These are phyloP conservation scores for Fusarium foetens DNA, from an alignment of 2,329 filamentous ascomycete genomes.

Conservation along the genomic window DNA sequence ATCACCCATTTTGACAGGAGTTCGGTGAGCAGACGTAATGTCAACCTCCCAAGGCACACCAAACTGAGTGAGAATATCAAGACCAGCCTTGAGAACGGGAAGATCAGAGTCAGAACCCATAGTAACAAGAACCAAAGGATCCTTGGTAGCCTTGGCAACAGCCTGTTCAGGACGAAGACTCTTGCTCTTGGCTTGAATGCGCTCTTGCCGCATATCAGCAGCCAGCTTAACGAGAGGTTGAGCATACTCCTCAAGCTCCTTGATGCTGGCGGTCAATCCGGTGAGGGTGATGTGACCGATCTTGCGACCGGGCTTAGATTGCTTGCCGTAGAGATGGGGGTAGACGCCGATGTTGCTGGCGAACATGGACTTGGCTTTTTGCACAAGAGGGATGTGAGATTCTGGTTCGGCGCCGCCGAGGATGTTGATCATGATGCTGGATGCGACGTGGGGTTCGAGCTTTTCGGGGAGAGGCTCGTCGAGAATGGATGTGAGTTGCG, in stretches of 20 bases:
- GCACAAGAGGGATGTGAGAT: slow-evolving; percentile 67
- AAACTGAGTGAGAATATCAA: slow-evolving; percentile 75
- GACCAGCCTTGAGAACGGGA: slow-evolving; percentile 70
- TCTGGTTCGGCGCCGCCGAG: slow-evolving; percentile 74
- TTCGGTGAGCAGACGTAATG: slow-evolving; percentile 85
- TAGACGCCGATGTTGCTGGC: slow-evolving; percentile 60
- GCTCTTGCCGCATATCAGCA: slow-evolving; percentile 67
- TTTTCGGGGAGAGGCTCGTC: slow-evolving; percentile 66
- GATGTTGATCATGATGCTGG: slow-evolving; percentile 83
- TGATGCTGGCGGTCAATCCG: slow-evolving; percentile 72
- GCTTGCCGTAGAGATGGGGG: slow-evolving; percentile 93
- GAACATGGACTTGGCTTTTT: slow-evolving; percentile 57
- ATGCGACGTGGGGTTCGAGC: slow-evolving; percentile 68
- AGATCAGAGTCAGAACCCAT: slow-evolving; percentile 88
- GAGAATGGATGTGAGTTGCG: slow-evolving; percentile 87
- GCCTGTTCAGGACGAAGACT: slow-evolving; percentile 50
- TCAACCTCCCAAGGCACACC: slow-evolving; percentile 76
- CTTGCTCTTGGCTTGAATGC: slow-evolving; percentile 55
- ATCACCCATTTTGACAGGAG: slow-evolving; percentile 74
- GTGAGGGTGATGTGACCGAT: slow-evolving; percentile 94
- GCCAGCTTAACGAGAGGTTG: slow-evolving; percentile 75
- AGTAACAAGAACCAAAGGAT: slow-evolving; percentile 76
- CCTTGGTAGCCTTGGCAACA: not conserved
- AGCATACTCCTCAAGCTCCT: slow-evolving; percentile 62
- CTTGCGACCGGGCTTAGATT: slow-evolving; percentile 86